Conservation (phyloP, 2,329 filamentous ascomycete genomes). For the Falciphora oryzae region DNA sequence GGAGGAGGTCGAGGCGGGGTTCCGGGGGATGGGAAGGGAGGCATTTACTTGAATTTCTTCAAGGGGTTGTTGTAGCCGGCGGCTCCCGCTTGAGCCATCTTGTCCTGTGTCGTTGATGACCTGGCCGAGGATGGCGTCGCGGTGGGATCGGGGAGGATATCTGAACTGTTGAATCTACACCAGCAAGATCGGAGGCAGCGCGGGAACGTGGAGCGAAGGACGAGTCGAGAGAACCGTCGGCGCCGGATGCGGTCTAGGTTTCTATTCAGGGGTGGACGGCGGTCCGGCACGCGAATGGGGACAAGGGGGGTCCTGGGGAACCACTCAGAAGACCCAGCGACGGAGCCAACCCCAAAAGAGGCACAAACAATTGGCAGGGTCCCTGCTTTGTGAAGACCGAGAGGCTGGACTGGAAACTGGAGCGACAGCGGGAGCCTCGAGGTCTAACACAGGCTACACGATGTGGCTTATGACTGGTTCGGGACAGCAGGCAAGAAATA, state of each 20-base stretch:
- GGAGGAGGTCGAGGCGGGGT: not conserved
- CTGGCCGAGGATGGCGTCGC: not conserved
- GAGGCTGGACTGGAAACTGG: not conserved
- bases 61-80: slow-evolving; percentile 97
- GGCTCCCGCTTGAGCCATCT: slow-evolving; percentile 69
- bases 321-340: not conserved
- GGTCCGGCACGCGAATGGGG: not conserved
- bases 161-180: not conserved
- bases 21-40: not conserved
- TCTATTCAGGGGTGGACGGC: not conserved
- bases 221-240: not conserved
- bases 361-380: not conserved
- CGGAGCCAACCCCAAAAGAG: not conserved
- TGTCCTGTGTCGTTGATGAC: not conserved
- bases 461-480: not conserved
- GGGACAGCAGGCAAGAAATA: not conserved
- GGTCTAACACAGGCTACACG: not conserved
- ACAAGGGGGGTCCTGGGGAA: not conserved
- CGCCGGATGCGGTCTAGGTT: slow-evolving; percentile 1
- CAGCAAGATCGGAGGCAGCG: not conserved
- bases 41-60: slow-evolving; percentile 95
- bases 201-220: not conserved
- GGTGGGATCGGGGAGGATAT: not conserved
- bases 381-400: not conserved
- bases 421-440: no score